These are phyloP conservation scores for Coprinellus aureogranulatus DNA, from an alignment of 768 basidiomycete genomes.

Conservation along the genomic window DNA sequence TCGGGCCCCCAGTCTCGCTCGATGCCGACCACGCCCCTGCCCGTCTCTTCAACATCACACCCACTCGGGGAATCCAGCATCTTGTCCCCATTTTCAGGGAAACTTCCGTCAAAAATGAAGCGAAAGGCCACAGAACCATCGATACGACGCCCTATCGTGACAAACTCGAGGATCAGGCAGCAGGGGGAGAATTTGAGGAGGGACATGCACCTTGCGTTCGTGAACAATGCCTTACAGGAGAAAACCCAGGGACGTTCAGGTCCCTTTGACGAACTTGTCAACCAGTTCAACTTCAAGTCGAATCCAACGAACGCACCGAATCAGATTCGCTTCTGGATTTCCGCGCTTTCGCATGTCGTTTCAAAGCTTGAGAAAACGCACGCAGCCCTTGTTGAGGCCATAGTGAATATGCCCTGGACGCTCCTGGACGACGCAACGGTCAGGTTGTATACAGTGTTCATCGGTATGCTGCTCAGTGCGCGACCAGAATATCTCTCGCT, in stretches of 20 bases:
- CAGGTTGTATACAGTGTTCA: constrained; percentile 83
- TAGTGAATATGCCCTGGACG: constrained; percentile 88
- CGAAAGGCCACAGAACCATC: constrained; percentile 16
- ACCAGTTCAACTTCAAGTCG: constrained; percentile 70
- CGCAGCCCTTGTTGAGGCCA: constrained; percentile 76
- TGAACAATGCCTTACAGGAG: constrained; percentile 77
- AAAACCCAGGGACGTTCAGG: constrained; percentile 64
- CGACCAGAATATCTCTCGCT: constrained; percentile 87
- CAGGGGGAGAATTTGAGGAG: constrained; percentile 74
- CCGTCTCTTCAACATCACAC: constrained; percentile 13
- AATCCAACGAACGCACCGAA: constrained; percentile 38
- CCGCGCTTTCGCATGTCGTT: constrained; percentile 87
- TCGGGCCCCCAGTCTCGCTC: constrained; percentile 54
- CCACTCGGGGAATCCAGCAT: constrained; percentile 39
- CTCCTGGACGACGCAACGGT: constrained; percentile 85
- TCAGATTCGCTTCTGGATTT: constrained; percentile 77
- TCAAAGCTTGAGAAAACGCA: constrained; percentile 85
- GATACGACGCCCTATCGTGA: constrained; percentile 61
- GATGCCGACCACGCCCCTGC: constrained; percentile 37
- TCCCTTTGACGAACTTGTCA: constrained; percentile 84
- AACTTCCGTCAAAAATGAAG: constrained; percentile 24
- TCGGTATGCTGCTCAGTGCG: constrained; percentile 89
- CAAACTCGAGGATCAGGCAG: constrained; percentile 75
- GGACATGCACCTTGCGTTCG: constrained; percentile 82
- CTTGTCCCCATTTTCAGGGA: constrained; percentile 31